Conservation (phyloP, 495 filamentous ascomycete species). For the Lepraria neglecta region DNA sequence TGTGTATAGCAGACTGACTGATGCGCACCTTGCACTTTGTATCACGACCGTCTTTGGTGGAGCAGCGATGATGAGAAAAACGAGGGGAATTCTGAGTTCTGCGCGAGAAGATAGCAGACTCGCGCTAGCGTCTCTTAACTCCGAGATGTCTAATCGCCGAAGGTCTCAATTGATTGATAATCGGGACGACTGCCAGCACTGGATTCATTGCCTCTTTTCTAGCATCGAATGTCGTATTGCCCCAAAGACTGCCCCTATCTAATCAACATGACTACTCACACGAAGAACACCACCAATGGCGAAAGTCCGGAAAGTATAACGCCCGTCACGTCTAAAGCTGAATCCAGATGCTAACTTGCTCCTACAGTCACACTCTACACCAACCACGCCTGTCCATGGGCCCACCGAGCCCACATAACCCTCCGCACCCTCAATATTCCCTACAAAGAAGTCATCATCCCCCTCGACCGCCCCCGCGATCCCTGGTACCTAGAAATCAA, state of each 20-base stretch:
- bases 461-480: slow-evolving; percentile 64
- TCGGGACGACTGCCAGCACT: neutral
- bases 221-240: too few relatives aligned
- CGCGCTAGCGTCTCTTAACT: slow-evolving; percentile 6
- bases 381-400: slow-evolving; percentile 71
- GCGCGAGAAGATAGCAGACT: slow-evolving; percentile 20
- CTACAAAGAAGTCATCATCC: slow-evolving; percentile 75
- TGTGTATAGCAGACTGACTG: slow-evolving; percentile 19
- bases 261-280: neutral
- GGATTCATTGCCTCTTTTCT: neutral
- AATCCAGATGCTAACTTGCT: neutral
- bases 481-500: slow-evolving; percentile 83
- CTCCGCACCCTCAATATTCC: slow-evolving; percentile 65
- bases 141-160: neutral
- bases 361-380: slow-evolving; percentile 63
- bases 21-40: slow-evolving; percentile 17
- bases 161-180: neutral
- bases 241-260: neutral
- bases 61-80: slow-evolving; percentile 25
- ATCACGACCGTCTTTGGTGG: slow-evolving; percentile 13
- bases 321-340: neutral
- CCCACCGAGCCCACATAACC: slow-evolving; percentile 73
- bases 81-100: slow-evolving; percentile 26
- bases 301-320: slow-evolving; percentile 14
- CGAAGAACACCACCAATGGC: slow-evolving; percentile 10